Base-by-base conservation (phyloP, 805 yeast genomes). In the Scheffersomyces spartinae region DNA sequence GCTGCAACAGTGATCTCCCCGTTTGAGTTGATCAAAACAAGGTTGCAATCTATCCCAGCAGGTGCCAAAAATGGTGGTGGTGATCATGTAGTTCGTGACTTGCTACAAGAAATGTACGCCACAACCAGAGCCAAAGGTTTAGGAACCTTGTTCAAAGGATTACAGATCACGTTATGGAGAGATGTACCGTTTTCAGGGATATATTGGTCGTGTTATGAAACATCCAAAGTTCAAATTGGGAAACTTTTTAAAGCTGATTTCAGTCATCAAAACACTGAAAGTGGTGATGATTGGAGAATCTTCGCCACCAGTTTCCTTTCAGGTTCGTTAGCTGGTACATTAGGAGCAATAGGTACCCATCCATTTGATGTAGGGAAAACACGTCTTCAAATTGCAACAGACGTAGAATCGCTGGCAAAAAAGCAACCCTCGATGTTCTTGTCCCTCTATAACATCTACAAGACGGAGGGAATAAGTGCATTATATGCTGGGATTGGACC, bases 361-460 rank as follows among this genome's bases (percentile, higher is more conserved):
- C 97, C 98, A 1, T 91, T 91, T 42, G 98, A 91, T 48, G 98
- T 91, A 7, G 97, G 96, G 4, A 91, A 91, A 43, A 91, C 98
- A 4, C 64, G 97, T 40, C 58, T 83, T 32, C 98, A 91, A 50
- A 56, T 61, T 23, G 47, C 60, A 66, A 82, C 4, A 55, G 67
- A n/a, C 48, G 54, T 37, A 47, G 49, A 14, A 33, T 39, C 7
- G 35, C 31, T 8, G 23, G 17, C 6, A 23, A 15, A 15, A 15
- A 18, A 45, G 12, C 50, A 57, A 30, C 61, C 67, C 20, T 50
- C 71, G n/a, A 82, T 88, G 81, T 70, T 80, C 39, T 61, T 52
- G 27, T 82, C 69, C 47, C 63, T 91, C 53, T 43, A 49, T 16
- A 60, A 64, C 14, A 86, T 91, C 18, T 62, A 70, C 27, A 62